Percentiles rank a stretch among this genome's conserved stretches.
Conservation (phyloP, 225 moss, liverwort and hornwort species). For the Pseudoscleropodium purum region DNA sequence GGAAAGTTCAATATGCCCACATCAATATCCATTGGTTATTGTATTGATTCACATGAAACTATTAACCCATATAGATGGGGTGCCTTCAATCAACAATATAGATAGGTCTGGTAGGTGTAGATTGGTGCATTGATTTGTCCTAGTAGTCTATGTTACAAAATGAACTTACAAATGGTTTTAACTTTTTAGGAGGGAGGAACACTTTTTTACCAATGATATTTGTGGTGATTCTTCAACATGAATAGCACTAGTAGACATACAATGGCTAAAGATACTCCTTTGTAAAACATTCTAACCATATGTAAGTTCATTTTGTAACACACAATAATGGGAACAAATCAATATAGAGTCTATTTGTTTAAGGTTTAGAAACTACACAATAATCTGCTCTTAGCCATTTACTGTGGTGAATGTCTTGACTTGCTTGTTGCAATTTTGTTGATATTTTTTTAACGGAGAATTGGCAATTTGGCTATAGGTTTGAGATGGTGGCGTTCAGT, state of each 20-base stretch:
- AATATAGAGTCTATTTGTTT: neutral
- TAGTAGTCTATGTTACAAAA: neutral
- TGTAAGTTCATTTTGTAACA: neutral
- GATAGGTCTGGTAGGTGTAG: neutral
- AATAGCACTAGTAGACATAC: neutral
- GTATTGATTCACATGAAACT: neutral
- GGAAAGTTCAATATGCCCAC: no score
- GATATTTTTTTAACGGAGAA: neutral
- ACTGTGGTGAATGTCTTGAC: neutral
- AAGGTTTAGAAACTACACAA: neutral
- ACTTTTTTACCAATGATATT: neutral
- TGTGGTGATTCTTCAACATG: neutral
- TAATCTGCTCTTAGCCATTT: neutral
- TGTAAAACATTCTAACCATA: neutral
- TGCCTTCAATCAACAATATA: neutral
- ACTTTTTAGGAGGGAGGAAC: neutral
- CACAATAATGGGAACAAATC: neutral
- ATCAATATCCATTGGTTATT: neutral
- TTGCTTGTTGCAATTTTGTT: neutral
- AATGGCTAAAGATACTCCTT: neutral
- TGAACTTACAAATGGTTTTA: neutral
- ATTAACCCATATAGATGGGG: neutral
- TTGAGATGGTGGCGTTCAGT: constrained; percentile 47
- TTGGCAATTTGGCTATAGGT: neutral
- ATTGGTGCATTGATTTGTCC: neutral